Evolutionary conservation across 106 monocot species (phyloP).

Genomic region (Dendrobium officinale): DNA sequence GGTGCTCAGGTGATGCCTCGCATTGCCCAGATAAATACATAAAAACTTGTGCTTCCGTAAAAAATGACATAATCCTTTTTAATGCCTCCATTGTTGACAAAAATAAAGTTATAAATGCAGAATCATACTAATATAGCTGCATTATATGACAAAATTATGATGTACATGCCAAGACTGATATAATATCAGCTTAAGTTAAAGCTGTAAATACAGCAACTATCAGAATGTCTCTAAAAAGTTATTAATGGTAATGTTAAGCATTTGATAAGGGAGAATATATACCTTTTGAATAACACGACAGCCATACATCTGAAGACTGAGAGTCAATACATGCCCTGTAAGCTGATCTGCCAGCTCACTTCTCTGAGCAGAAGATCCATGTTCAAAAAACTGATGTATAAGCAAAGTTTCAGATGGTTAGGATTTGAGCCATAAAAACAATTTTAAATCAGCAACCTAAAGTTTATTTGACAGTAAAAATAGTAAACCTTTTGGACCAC

Average conservation of each 20-base stretch:
- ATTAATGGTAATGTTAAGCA: not conserved
- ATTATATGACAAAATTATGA: not conserved
- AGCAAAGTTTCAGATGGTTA: not conserved
- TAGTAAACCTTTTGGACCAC: slow-evolving; percentile 68
- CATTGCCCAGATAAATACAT: not conserved
- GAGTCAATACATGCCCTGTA: slow-evolving; percentile 45
- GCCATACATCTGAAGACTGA: slow-evolving; percentile 87
- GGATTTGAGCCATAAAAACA: not conserved
- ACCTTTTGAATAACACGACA: slow-evolving; percentile 88
- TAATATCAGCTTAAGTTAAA: not conserved
- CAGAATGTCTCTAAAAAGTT: not conserved
- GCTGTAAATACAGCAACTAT: not conserved
- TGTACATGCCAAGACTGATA: not conserved
- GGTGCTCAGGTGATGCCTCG: too few species aligned
- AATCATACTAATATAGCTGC: not conserved
- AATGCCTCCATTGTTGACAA: not conserved
- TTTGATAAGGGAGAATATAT: slow-evolving; percentile 9
- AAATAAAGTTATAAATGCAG: not conserved
- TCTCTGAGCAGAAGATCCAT: slow-evolving; percentile 61
- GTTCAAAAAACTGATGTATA: slow-evolving; percentile 66
- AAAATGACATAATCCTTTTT: not conserved
- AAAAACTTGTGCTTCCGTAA: too few species aligned
- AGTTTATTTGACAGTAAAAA: not conserved
- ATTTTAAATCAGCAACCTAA: not conserved
- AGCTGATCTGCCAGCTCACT: slow-evolving; percentile 63